These are phyloP conservation scores for Thermochaetoides thermophila DNA, from an alignment of 495 filamentous ascomycete genomes.

Conservation along the genomic window DNA sequence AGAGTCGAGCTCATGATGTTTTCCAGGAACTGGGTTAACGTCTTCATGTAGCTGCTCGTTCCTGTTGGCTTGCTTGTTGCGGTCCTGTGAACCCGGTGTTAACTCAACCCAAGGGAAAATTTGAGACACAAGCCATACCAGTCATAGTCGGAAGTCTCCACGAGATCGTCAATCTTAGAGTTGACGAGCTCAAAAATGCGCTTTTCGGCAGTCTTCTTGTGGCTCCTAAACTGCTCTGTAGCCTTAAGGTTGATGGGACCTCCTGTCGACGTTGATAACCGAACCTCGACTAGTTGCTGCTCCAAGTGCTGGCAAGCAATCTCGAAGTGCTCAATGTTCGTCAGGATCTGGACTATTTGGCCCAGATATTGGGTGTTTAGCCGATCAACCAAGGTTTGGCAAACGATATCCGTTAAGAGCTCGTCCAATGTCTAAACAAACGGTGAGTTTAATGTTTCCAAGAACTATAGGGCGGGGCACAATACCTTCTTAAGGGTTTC, in stretches of 20 bases:
- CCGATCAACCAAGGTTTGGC: slow-evolving; percentile 73
- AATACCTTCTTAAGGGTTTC: slow-evolving; percentile 63
- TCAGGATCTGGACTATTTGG: slow-evolving; percentile 95
- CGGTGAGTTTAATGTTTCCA: slow-evolving; percentile 6
- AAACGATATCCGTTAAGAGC: slow-evolving; percentile 79
- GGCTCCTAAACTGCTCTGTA: slow-evolving; percentile 69
- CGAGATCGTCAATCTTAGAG: slow-evolving; percentile 94
- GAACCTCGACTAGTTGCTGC: slow-evolving; percentile 61
- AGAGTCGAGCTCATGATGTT: slow-evolving; percentile 94
- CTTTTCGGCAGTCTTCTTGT: slow-evolving; percentile 93
- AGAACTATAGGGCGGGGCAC: background rate
- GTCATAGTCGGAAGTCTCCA: slow-evolving; percentile 93
- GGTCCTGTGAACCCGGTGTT: slow-evolving; percentile 31
- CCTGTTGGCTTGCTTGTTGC: slow-evolving; percentile 46
- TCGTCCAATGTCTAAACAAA: slow-evolving; percentile 52
- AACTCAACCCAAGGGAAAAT: background rate
- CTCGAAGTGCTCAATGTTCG: slow-evolving; percentile 95
- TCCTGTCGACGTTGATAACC: slow-evolving; percentile 62
- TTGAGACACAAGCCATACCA: slow-evolving; percentile 37
- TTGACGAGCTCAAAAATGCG: slow-evolving; percentile 97
- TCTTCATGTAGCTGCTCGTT: slow-evolving; percentile 85
- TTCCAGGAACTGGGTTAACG: slow-evolving; percentile 78
- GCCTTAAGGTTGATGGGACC: slow-evolving; percentile 61
- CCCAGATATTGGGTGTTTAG: slow-evolving; percentile 85
- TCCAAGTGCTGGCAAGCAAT: slow-evolving; percentile 80